Percentiles rank a stretch among this genome's conserved stretches.
These are phyloP conservation scores for Stenogyne calaminthoides DNA, from an alignment of 305 asterid species.

Conservation along the genomic window DNA sequence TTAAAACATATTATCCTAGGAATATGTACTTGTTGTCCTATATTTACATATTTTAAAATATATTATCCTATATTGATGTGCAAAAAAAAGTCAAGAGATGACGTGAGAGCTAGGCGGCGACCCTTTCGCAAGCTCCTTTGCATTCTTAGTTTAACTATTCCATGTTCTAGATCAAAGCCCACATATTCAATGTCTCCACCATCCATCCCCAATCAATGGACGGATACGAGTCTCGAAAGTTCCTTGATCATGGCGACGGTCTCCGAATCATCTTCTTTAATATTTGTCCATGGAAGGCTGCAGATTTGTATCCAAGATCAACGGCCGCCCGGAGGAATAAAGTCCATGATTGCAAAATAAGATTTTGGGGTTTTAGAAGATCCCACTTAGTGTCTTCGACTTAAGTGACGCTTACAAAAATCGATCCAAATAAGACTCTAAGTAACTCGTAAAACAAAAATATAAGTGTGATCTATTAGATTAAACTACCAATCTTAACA, in stretches of 20 bases:
- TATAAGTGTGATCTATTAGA: background rate
- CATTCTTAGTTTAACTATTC: slow-evolving; percentile 79
- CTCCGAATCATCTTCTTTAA: slow-evolving; percentile 80
- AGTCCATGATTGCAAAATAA: slow-evolving; percentile 88
- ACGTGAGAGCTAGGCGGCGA: slow-evolving; percentile 90
- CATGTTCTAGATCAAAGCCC: slow-evolving; percentile 61
- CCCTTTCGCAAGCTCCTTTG: slow-evolving; percentile 98
- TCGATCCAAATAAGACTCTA: slow-evolving; percentile 86
- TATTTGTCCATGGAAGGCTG: slow-evolving; percentile 76
- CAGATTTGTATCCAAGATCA: slow-evolving; percentile 59
- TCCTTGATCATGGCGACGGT: slow-evolving; percentile 93
- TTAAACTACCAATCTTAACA: background rate
- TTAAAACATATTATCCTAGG: too few relatives aligned
- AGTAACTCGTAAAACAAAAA: slow-evolving; percentile 43
- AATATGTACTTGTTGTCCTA: too few relatives aligned
- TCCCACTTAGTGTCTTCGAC: slow-evolving; percentile 83
- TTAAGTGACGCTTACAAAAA: slow-evolving; percentile 75
- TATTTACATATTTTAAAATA: too few relatives aligned
- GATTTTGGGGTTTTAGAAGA: slow-evolving; percentile 73
- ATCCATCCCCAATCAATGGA: slow-evolving; percentile 89
- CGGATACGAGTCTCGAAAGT: slow-evolving; percentile 85
- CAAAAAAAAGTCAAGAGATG: too few relatives aligned
- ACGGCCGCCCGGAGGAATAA: slow-evolving; percentile 76
- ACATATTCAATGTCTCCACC: slow-evolving; percentile 84
- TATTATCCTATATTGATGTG: too few relatives aligned